Percentiles rank a stretch among this genome's conserved stretches.
Conservation (phyloP, 495 filamentous ascomycete genomes). For the Penicillium arizonense region DNA sequence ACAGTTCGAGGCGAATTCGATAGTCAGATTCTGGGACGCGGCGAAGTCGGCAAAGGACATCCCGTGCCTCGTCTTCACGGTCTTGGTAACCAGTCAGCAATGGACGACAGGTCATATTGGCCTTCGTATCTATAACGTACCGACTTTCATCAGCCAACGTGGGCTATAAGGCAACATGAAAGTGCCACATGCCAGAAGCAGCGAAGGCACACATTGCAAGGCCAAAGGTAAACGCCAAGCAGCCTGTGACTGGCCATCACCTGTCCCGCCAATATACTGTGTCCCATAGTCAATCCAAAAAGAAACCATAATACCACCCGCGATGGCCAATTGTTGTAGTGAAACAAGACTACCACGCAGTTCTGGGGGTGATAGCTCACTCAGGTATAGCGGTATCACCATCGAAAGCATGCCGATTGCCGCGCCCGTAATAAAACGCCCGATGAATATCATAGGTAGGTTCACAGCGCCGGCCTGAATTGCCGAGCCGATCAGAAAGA, state of each 20-base stretch:
- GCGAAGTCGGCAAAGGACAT: conserved; percentile 35
- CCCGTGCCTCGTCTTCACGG: conserved; percentile 37
- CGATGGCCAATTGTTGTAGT: conserved; percentile 25
- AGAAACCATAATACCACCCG: conserved; percentile 33
- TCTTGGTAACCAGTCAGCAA: conserved; percentile 7
- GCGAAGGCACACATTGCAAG: conserved; percentile 45
- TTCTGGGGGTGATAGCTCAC: conserved; percentile 1
- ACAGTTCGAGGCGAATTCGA: conserved; percentile 36
- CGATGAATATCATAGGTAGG: neutral
- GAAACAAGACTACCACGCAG: conserved; percentile 5
- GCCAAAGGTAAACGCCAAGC: conserved; percentile 47
- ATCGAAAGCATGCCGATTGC: conserved; percentile 7
- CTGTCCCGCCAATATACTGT: conserved; percentile 41
- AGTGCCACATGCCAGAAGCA: conserved; percentile 39
- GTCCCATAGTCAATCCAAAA: conserved; percentile 28
- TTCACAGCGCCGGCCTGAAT: conserved; percentile 1
- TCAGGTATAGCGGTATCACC: conserved; percentile 9
- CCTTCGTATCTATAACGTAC: conserved; percentile 3
- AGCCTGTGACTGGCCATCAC: conserved; percentile 34
- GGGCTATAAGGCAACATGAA: conserved; percentile 33
- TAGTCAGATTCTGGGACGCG: conserved; percentile 39
- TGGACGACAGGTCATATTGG: too few species aligned
- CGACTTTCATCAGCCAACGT: conserved; percentile 39
- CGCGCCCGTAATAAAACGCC: conserved; percentile 1
- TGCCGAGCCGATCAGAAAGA: neutral